Percentiles rank a stretch among this genome's conserved stretches.
Conservation (phyloP, 2,329 filamentous ascomycete genomes). For the Exophiala viscosa region DNA sequence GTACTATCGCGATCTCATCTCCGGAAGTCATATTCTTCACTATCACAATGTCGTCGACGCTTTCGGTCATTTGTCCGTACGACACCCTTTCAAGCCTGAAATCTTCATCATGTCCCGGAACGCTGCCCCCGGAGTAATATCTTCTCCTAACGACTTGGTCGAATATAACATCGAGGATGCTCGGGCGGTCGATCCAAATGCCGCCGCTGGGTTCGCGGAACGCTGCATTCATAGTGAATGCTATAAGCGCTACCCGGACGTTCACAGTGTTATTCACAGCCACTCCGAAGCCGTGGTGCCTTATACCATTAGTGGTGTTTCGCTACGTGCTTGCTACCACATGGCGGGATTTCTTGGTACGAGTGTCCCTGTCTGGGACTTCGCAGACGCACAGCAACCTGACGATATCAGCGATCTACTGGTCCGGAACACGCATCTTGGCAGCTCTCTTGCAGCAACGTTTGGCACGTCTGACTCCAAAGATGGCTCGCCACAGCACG, state of each 20-base stretch:
- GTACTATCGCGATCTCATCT: background rate
- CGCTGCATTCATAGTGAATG: conserved; percentile 49
- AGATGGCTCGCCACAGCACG: conserved; percentile 23
- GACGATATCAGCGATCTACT: conserved; percentile 38
- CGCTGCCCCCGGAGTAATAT: conserved; percentile 48
- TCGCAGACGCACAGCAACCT: conserved; percentile 28
- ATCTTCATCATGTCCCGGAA: conserved; percentile 50
- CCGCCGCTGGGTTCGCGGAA: conserved; percentile 42
- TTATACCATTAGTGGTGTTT: conserved; percentile 40
- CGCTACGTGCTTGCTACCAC: conserved; percentile 42
- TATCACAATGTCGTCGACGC: conserved; percentile 38
- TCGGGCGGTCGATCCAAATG: conserved; percentile 39
- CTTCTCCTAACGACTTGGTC: conserved; percentile 44
- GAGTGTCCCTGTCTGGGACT: conserved; percentile 33
- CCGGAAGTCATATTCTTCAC: conserved; percentile 12
- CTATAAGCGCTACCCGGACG: conserved; percentile 39
- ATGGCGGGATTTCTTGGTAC: conserved; percentile 45
- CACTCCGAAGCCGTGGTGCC: conserved; percentile 45
- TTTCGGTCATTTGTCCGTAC: conserved; percentile 54
- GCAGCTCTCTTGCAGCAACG: conserved; percentile 33
- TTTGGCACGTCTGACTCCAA: conserved; percentile 28
- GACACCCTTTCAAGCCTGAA: conserved; percentile 45
- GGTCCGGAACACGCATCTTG: conserved; percentile 36
- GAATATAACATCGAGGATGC: conserved; percentile 45
- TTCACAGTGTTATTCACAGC: conserved; percentile 45